These are phyloP conservation scores for Vicia faba DNA, from an alignment of 306 rosid species.

Conservation along the genomic window DNA sequence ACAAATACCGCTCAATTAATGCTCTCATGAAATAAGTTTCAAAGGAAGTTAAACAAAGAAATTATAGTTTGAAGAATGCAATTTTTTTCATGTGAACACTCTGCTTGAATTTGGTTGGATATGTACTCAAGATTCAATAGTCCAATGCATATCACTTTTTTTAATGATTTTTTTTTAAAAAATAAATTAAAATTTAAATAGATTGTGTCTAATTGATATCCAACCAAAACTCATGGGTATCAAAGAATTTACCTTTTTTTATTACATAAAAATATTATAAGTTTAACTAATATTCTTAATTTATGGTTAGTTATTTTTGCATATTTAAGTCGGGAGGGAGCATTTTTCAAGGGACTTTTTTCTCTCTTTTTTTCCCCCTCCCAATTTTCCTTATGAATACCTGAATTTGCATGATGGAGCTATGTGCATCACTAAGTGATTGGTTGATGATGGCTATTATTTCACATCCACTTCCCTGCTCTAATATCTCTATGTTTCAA, in stretches of 20 bases:
- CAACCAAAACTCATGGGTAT: too few relatives aligned
- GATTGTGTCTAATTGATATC: too few relatives aligned
- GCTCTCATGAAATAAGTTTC: not conserved
- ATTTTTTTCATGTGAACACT: not conserved
- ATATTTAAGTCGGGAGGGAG: not conserved
- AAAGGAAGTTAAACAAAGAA: not conserved
- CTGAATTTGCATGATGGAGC: conserved; percentile 31
- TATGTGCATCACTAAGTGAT: conserved; percentile 13
- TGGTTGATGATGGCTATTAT: conserved; percentile 34
- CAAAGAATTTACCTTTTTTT: not conserved
- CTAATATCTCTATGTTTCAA: conserved; percentile 41
- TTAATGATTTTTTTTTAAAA: too few relatives aligned
- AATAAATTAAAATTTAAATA: too few relatives aligned
- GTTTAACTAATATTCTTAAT: not conserved
- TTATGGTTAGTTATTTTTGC: not conserved
- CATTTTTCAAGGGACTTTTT: conserved; percentile 6
- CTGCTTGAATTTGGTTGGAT: too few relatives aligned
- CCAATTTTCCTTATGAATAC: conserved; percentile 20
- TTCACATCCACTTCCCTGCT: conserved; percentile 17
- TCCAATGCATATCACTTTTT: too few relatives aligned
- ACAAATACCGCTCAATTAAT: not conserved
- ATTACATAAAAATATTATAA: not conserved
- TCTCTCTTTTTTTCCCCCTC: not conserved
- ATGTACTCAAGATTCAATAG: too few relatives aligned
- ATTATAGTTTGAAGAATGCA: not conserved